phyloP scores from a whole-genome alignment of 169 alveolate species.

The Cryptosporidium felis region DNA sequence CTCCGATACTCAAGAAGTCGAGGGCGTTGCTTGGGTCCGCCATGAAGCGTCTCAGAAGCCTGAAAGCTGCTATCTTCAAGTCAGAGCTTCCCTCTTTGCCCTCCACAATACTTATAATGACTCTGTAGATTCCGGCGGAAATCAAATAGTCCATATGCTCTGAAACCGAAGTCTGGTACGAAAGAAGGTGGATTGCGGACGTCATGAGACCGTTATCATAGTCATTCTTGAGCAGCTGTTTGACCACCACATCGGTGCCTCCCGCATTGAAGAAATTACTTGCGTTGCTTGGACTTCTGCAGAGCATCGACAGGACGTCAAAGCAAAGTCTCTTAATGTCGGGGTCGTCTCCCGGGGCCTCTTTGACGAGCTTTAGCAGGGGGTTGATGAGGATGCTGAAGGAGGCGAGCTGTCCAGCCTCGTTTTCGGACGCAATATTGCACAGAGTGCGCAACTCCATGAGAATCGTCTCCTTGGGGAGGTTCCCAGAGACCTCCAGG shows the following conservation, averaged over 20 bases:
- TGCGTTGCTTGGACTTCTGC: slow-evolving; percentile 84
- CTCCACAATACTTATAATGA: slow-evolving; percentile 82
- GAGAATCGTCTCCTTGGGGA: slow-evolving; percentile 50
- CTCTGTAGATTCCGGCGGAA: slow-evolving; percentile 84
- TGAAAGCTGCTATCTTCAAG: slow-evolving; percentile 83
- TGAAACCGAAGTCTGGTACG: slow-evolving; percentile 81
- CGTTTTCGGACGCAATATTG: slow-evolving; percentile 89
- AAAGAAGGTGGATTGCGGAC: slow-evolving; percentile 85
- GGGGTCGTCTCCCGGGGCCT: slow-evolving; percentile 83
- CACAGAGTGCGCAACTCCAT: slow-evolving; percentile 87
- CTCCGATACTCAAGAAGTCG: slow-evolving; percentile 88
- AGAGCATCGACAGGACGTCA: slow-evolving; percentile 85
- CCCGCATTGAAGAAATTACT: slow-evolving; percentile 79
- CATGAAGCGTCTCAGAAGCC: slow-evolving; percentile 86
- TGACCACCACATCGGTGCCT: slow-evolving; percentile 82
- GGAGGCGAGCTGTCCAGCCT: slow-evolving; percentile 82
- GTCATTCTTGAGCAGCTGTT: slow-evolving; percentile 82
- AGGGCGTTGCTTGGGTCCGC: slow-evolving; percentile 86
- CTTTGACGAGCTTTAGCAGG: slow-evolving; percentile 75
- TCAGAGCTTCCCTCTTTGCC: slow-evolving; percentile 78
- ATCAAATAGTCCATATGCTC: slow-evolving; percentile 83
- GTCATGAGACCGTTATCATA: slow-evolving; percentile 84
- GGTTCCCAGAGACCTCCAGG: slow-evolving; percentile 12
- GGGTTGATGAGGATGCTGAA: slow-evolving; percentile 86
- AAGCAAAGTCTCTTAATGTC: slow-evolving; percentile 82